These are phyloP conservation scores for Sporisorium graminicola DNA, from an alignment of 1,284 basidiomycete genomes.

Conservation along the genomic window DNA sequence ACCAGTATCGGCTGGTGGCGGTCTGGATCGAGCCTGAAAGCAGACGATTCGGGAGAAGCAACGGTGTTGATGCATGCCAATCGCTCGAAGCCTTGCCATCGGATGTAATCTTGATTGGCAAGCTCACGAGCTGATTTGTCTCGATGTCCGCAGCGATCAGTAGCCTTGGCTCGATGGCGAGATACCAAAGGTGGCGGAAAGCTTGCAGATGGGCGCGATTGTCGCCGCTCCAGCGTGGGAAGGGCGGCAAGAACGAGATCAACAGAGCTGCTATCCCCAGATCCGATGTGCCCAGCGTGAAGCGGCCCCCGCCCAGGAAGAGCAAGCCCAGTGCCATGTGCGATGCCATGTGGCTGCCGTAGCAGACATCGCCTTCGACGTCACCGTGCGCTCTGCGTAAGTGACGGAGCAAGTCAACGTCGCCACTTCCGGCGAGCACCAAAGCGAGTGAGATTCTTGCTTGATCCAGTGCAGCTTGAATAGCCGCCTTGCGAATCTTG, in stretches of 20 bases:
- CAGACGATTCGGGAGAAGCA: slow-evolving; percentile 81
- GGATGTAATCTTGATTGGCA: slow-evolving; percentile 43
- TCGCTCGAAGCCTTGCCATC: background rate
- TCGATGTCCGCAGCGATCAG: slow-evolving; percentile 78
- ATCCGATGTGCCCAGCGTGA: slow-evolving; percentile 91
- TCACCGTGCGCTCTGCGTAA: slow-evolving; percentile 91
- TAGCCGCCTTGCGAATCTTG: slow-evolving; percentile 76
- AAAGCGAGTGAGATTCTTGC: slow-evolving; percentile 87
- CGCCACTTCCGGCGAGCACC: slow-evolving; percentile 96
- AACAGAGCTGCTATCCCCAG: slow-evolving; percentile 89
- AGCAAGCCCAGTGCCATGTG: slow-evolving; percentile 92
- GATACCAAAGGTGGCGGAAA: slow-evolving; percentile 92
- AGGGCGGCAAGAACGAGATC: slow-evolving; percentile 80
- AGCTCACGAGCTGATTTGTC: slow-evolving; percentile 50
- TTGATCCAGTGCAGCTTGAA: slow-evolving; percentile 88
- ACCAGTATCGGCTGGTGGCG: slow-evolving; percentile 90
- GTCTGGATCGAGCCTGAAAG: slow-evolving; percentile 78
- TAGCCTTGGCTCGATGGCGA: slow-evolving; percentile 93
- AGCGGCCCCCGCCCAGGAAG: slow-evolving; percentile 92
- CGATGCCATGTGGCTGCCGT: slow-evolving; percentile 89
- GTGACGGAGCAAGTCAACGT: slow-evolving; percentile 88
- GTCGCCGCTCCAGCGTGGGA: slow-evolving; percentile 80
- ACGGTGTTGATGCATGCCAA: slow-evolving; percentile 73
- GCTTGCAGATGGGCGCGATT: slow-evolving; percentile 93
- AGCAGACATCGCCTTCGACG: slow-evolving; percentile 75